Evolutionary conservation across 352 stramenopile genomes (phyloP), one percentile per base, ranked within the genome.

Genomic region (Sclerospora graminicola): DNA sequence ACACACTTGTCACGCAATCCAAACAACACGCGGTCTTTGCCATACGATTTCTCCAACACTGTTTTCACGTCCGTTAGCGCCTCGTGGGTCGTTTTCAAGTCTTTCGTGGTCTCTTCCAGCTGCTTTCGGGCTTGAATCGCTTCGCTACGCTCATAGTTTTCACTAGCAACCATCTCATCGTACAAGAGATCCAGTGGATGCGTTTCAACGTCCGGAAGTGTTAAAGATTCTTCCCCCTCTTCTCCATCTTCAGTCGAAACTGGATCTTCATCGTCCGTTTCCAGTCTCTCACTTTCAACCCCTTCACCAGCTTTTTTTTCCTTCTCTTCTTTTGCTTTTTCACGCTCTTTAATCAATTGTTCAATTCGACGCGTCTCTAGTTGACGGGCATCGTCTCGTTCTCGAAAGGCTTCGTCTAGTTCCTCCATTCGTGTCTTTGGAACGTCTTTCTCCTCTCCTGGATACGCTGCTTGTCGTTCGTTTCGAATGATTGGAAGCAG

Each of bases 1-100:
- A 91, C 67, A 37, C 84, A 95, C 45, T 79, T 61, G 37, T 86
- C 76, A 0, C 66, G 59, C 20, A 96, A 43, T 14, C 64, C 57
- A 36, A 83, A 82, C 19, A 94, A 71, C 0, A 89, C 19, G 24
- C 66, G 51, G 34, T 91, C 61, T 4, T 46, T 45, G 4, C 81
- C 82, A 36, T 91, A 94, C 30, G 66, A 19, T 43, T 82, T 76
- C 8, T 59, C 33, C 28, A 90, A 5, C 4, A 58, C 16, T 7
- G 57, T 53, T 28, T 84, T 51, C 1, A 64, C 50, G 1, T 57
- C 58, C 7, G 34, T 41, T 5, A 80, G 45, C 14, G 66, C 60
- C 6, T 51, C 51, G 29, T 81, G 60, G 21, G 63, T 50, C 0
- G 51, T 50, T 5, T 33, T 46, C 4, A 82, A 39, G 37, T 85